Conservation (phyloP, 495 filamentous ascomycete genomes). For the Emericellopsis terricola region DNA sequence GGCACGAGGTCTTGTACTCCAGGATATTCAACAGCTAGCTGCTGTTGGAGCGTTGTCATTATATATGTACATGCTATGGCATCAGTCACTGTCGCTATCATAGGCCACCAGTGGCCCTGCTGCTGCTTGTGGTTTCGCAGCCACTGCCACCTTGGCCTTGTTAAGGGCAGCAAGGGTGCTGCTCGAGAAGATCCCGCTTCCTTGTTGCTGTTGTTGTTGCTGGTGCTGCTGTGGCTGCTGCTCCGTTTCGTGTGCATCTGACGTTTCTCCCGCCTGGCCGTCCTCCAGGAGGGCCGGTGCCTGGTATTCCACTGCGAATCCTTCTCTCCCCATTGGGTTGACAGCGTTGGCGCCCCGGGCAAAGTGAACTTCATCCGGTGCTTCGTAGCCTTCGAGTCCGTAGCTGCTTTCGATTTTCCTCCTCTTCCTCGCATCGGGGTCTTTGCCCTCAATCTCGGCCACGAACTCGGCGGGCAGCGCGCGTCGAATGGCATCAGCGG, state of each 20-base stretch:
- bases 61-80: background rate
- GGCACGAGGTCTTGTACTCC: constrained; percentile 89
- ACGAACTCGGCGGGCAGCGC: constrained; percentile 88
- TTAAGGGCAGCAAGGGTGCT: constrained; percentile 60
- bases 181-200: constrained; percentile 59
- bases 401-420: constrained; percentile 82
- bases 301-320: constrained; percentile 26
- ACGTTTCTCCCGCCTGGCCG: constrained; percentile 6
- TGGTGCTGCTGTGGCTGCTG: constrained; percentile 19
- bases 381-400: constrained; percentile 81
- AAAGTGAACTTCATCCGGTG: constrained; percentile 88
- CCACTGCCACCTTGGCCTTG: constrained; percentile 28
- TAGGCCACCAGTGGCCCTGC: constrained; percentile 71
- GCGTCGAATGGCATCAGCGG: constrained; percentile 83
- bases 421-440: constrained; percentile 69
- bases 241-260: constrained; percentile 19
- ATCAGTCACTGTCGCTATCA: constrained; percentile 70
- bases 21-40: constrained; percentile 71
- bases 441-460: constrained; percentile 80
- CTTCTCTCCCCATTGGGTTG: constrained; percentile 34
- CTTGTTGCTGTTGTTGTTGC: constrained; percentile 24
- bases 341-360: constrained; percentile 44
- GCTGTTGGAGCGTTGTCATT: constrained; percentile 4
- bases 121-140: constrained; percentile 27
- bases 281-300: constrained; percentile 32